Evolutionary conservation across 441 rosid genomes (phyloP).

Genomic region (Erodium trifolium): DNA sequence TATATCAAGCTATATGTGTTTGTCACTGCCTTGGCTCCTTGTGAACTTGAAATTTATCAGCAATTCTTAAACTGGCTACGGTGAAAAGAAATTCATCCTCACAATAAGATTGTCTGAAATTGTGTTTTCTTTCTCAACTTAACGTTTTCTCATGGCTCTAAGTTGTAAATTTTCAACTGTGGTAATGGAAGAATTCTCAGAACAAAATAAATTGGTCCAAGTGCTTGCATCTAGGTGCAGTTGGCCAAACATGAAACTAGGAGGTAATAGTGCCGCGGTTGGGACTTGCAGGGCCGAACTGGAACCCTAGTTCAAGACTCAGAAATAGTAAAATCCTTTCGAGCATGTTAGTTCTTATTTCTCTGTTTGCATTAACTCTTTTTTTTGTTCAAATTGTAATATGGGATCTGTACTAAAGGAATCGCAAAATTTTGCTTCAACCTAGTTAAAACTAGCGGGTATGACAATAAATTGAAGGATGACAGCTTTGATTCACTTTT

Average conservation of each 20-base stretch:
- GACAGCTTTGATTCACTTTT: slow-evolving; percentile 18
- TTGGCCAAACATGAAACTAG: slow-evolving; percentile 1
- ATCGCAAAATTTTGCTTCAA: neutral
- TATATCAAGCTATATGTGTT: slow-evolving; percentile 2
- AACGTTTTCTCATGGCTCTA: neutral
- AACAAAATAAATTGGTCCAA: neutral
- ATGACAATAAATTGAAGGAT: slow-evolving; percentile 16
- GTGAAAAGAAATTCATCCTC: neutral
- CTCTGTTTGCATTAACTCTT: neutral
- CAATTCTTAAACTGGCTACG: neutral
- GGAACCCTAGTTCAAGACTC: neutral
- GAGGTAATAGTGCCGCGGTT: neutral
- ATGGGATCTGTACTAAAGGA: neutral
- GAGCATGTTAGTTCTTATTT: slow-evolving; percentile 4
- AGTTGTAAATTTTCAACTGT: neutral
- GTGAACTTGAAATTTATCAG: neutral
- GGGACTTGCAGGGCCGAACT: slow-evolving; percentile 3
- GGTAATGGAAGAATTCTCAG: slow-evolving; percentile 1
- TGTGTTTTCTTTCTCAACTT: neutral
- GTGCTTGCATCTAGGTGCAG: neutral
- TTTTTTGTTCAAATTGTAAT: neutral
- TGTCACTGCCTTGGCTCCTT: neutral
- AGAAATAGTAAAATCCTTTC: slow-evolving; percentile 1
- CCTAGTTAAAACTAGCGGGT: slow-evolving; percentile 3
- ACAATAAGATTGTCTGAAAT: neutral